These are phyloP conservation scores for Acacia melanoxylon DNA, from an alignment of 306 rosid species.

Conservation along the genomic window DNA sequence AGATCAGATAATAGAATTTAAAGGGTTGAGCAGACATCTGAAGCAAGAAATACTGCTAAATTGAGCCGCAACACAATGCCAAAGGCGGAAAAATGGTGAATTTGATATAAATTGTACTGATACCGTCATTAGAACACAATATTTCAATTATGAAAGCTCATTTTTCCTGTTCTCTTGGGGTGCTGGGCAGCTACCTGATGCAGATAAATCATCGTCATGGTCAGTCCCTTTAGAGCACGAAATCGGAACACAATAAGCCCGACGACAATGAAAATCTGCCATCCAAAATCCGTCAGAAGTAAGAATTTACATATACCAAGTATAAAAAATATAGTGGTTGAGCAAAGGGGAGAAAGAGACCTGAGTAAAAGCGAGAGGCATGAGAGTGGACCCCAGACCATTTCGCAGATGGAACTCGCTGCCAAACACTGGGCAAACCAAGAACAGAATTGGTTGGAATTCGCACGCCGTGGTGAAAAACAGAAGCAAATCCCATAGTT, in stretches of 20 bases:
- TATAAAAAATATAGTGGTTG: neutral
- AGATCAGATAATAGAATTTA: neutral
- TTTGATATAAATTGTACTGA: no score
- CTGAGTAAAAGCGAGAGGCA: constrained; percentile 42
- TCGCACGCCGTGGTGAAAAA: constrained; percentile 46
- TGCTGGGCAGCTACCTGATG: constrained; percentile 50
- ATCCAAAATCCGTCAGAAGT: constrained; percentile 20
- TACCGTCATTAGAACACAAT: neutral
- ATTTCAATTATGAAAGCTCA: neutral
- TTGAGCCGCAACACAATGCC: neutral
- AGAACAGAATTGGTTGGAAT: constrained; percentile 36
- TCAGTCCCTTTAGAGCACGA: constrained; percentile 52
- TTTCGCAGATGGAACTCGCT: constrained; percentile 38
- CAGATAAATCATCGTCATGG: constrained; percentile 42
- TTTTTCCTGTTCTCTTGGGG: neutral
- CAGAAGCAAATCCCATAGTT: constrained; percentile 70
- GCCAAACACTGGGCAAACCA: constrained; percentile 32
- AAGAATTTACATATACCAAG: constrained; percentile 17
- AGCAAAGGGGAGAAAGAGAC: neutral
- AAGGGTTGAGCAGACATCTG: neutral
- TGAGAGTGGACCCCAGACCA: constrained; percentile 33
- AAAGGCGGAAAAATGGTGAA: neutral
- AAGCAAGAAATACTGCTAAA: neutral
- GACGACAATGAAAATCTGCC: constrained; percentile 47
- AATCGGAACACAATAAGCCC: constrained; percentile 39